phyloP scores from a whole-genome alignment of 768 basidiomycete genomes.

The Tylopilus sp. region DNA sequence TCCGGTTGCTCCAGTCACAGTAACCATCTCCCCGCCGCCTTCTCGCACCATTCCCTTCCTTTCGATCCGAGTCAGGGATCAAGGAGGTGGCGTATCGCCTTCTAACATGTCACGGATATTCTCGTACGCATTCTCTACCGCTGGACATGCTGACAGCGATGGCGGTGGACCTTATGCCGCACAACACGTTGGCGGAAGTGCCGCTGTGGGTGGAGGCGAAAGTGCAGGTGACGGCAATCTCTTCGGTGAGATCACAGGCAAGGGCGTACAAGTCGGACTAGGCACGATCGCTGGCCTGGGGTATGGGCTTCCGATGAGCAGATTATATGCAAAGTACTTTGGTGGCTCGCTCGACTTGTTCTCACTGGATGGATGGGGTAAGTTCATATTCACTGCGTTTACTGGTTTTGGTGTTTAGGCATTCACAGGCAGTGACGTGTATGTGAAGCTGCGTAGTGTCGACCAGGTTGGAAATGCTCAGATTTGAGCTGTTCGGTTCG shows the following conservation, averaged over 20 bases:
- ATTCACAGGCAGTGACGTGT: conserved; percentile 45
- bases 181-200: conserved; percentile 71
- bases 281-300: conserved; percentile 91
- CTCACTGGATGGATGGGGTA: conserved; percentile 82
- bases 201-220: conserved; percentile 48
- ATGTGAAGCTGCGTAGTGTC: conserved; percentile 51
- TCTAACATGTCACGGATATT: conserved; percentile 76
- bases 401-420: background rate
- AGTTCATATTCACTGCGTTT: conserved; percentile 18
- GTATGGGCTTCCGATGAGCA: conserved; percentile 83
- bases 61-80: conserved; percentile 77
- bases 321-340: conserved; percentile 77
- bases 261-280: conserved; percentile 73
- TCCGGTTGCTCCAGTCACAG: conserved; percentile 56
- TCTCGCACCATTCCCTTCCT: conserved; percentile 45
- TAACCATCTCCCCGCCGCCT: conserved; percentile 66
- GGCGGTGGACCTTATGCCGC: conserved; percentile 76
- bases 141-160: conserved; percentile 47
- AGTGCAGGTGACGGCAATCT: conserved; percentile 48
- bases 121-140: conserved; percentile 90
- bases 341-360: conserved; percentile 82
- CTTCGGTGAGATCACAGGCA: conserved; percentile 75
- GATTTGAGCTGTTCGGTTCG: conserved; percentile 30
- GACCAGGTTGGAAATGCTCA: conserved; percentile 51
- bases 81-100: conserved; percentile 81